Conservation (phyloP, 257 asterid species). For the Solanum virginianum region DNA sequence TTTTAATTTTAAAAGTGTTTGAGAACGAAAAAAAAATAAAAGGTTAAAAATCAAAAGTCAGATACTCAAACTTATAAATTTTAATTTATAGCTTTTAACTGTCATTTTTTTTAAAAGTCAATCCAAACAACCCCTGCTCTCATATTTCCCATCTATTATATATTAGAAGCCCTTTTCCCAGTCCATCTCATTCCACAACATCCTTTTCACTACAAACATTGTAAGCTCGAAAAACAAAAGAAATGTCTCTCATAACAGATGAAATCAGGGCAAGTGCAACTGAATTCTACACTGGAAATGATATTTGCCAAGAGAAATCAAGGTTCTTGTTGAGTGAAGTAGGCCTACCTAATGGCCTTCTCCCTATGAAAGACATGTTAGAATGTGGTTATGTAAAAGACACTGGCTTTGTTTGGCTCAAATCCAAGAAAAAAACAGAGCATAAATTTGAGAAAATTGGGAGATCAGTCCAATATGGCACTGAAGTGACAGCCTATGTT, state of each 20-base stretch:
- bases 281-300: conserved; percentile 21
- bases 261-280: conserved; percentile 27
- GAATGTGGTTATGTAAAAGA: conserved; percentile 24
- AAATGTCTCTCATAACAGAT: conserved; percentile 21
- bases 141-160: conserved; percentile 16
- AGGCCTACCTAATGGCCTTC: conserved; percentile 25
- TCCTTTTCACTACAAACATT: neutral
- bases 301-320: conserved; percentile 20
- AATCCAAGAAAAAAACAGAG: conserved; percentile 23
- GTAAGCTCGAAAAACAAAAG: neutral
- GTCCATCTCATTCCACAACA: neutral
- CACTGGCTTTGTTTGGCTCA: conserved; percentile 37
- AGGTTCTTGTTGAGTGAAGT: conserved; percentile 17
- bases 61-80: too few relatives aligned
- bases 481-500: conserved; percentile 28
- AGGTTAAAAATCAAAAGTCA: too few relatives aligned
- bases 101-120: too few relatives aligned
- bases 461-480: conserved; percentile 9
- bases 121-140: neutral
- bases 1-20: too few relatives aligned
- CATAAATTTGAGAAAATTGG: conserved; percentile 22
- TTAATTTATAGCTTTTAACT: too few relatives aligned
- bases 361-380: conserved; percentile 26
- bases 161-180: neutral
- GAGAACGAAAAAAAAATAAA: too few relatives aligned